A percentile compares a stretch with the other conserved stretches of the same genome.
Conservation (phyloP, 2,329 filamentous ascomycete genomes). For the Huntiella bhutanensis region DNA sequence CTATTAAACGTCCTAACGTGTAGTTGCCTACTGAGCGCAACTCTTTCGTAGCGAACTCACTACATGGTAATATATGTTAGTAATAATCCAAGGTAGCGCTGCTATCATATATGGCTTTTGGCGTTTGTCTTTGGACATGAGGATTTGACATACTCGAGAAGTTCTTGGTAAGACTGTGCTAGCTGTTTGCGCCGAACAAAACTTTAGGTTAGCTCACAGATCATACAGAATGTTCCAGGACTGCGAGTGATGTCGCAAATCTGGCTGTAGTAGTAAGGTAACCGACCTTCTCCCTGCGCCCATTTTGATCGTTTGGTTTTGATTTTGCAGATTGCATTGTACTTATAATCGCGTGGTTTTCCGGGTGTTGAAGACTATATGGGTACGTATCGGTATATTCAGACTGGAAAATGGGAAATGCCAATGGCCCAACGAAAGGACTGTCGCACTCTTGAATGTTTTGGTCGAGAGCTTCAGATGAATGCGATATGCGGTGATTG, state of each 20-base stretch:
- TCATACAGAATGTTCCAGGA: background rate
- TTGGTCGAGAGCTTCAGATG: background rate
- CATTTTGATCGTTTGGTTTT: constrained; percentile 34
- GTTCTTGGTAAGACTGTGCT: constrained; percentile 87
- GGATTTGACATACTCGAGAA: constrained; percentile 56
- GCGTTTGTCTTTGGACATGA: background rate
- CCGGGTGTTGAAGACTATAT: no score
- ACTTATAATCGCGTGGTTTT: no score
- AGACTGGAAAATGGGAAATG: no score
- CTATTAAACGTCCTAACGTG: constrained; percentile 73
- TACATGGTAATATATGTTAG: constrained; percentile 22
- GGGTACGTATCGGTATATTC: no score
- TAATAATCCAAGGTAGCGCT: background rate
- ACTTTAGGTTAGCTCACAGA: no score
- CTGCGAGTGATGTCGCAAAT: background rate
- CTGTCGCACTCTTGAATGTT: background rate
- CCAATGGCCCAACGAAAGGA: background rate
- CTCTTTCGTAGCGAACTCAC: constrained; percentile 85
- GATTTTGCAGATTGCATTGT: constrained; percentile 34
- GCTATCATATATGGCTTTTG: background rate
- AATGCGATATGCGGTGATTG: background rate
- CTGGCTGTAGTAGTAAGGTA: background rate
- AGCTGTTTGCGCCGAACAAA: constrained; percentile 37
- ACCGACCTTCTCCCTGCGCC: constrained; percentile 40
- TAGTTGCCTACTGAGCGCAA: constrained; percentile 91